These are phyloP conservation scores for Aspergillus heteromorphus DNA, from an alignment of 495 filamentous ascomycete genomes.

Conservation along the genomic window DNA sequence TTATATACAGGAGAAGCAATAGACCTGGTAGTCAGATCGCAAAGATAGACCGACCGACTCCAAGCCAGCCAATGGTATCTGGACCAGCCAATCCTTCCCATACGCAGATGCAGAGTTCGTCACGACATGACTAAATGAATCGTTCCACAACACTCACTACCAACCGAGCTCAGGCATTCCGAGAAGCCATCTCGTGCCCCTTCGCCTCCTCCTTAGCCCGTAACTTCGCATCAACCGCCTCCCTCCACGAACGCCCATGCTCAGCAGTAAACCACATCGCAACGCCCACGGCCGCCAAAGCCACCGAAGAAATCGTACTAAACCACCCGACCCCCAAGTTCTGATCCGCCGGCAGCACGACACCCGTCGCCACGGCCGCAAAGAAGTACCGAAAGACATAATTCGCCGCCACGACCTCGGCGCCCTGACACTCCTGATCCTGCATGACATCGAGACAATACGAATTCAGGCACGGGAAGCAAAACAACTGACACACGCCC, in stretches of 20 bases:
- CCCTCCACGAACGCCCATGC: slow-evolving; percentile 50
- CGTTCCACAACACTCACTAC: background rate
- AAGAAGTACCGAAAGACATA: slow-evolving; percentile 67
- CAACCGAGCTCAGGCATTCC: background rate
- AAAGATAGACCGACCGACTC: background rate
- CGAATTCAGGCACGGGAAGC: slow-evolving; percentile 66
- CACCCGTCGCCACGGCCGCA: slow-evolving; percentile 58
- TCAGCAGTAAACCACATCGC: slow-evolving; percentile 39
- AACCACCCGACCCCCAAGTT: slow-evolving; percentile 34
- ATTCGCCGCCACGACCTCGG: slow-evolving; percentile 67
- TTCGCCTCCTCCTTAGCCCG: background rate
- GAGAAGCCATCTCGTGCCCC: background rate
- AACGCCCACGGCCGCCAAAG: slow-evolving; percentile 41
- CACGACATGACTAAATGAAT: background rate
- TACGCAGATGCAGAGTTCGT: background rate
- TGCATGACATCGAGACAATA: slow-evolving; percentile 76
- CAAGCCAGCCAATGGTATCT: background rate
- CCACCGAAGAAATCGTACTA: slow-evolving; percentile 47
- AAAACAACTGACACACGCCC: slow-evolving; percentile 66
- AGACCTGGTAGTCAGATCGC: background rate
- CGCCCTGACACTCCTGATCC: slow-evolving; percentile 32
- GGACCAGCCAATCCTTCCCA: background rate
- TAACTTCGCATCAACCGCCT: slow-evolving; percentile 38
- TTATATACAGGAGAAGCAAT: no score
- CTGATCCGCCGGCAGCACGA: slow-evolving; percentile 59